Conservation (phyloP, 192 early-diverging fungal species). For the Backusella tuberculispora region DNA sequence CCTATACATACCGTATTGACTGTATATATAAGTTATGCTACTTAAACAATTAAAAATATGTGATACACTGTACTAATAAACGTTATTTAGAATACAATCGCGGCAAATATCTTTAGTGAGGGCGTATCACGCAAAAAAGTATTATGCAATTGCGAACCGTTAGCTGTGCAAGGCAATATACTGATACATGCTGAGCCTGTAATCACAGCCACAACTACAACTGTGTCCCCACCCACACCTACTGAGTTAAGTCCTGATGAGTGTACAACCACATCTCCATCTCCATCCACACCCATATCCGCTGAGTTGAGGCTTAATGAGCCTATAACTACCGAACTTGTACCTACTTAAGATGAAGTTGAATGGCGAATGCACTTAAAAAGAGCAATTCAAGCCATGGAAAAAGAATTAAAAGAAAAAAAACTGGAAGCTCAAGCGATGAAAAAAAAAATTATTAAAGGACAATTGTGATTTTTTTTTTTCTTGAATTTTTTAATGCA, state of each 20-base stretch:
- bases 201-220: not conserved
- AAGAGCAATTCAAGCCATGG: slow-evolving; percentile 4
- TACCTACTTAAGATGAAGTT: not conserved
- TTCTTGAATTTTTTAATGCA: too few species aligned
- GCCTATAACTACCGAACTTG: too few species aligned
- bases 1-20: too few species aligned
- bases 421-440: not conserved
- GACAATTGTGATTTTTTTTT: too few species aligned
- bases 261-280: not conserved
- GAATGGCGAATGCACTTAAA: not conserved
- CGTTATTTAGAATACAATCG: slow-evolving; percentile 15
- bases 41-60: slow-evolving; percentile 21
- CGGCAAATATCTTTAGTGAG: slow-evolving; percentile 6
- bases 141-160: slow-evolving; percentile 1
- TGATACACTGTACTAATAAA: slow-evolving; percentile 18
- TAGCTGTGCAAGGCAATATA: not conserved
- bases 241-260: too few species aligned
- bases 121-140: not conserved
- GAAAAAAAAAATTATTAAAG: too few species aligned
- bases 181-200: not conserved
- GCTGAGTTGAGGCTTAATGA: not conserved
- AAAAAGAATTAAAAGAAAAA: not conserved
- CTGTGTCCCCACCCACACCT: slow-evolving; percentile 2
- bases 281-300: not conserved
- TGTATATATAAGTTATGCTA: slow-evolving; percentile 10